phyloP scores from a whole-genome alignment of 495 filamentous ascomycete genomes.

The Trichocladium uniseriatum region DNA sequence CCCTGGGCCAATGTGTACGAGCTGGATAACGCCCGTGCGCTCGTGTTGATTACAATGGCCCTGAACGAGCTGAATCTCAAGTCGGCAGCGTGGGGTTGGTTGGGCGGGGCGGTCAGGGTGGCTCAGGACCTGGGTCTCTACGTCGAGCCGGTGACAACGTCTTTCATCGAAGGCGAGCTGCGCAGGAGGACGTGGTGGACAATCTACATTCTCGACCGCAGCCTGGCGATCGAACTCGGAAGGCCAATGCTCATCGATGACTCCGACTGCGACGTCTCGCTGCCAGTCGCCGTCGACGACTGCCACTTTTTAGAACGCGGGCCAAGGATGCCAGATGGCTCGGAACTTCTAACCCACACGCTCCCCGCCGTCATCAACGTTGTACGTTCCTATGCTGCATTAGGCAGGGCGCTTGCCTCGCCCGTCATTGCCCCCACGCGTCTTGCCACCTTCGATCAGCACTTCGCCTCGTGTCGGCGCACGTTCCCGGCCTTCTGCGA shows the following conservation, averaged over 20 bases:
- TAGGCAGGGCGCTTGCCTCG: constrained; percentile 63
- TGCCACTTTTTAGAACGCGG: constrained; percentile 62
- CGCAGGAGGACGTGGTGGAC: constrained; percentile 89
- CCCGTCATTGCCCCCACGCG: constrained; percentile 57
- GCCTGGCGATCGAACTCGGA: constrained; percentile 73
- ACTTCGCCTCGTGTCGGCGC: constrained; percentile 65
- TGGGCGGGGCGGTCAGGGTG: constrained; percentile 73
- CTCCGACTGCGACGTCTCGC: constrained; percentile 72
- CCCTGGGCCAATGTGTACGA: constrained; percentile 77
- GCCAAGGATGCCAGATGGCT: constrained; percentile 41
- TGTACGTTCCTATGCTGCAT: constrained; percentile 67
- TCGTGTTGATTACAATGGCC: constrained; percentile 68
- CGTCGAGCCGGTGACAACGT: constrained; percentile 62
- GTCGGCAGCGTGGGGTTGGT: constrained; percentile 83
- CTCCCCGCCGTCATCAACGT: constrained; percentile 77
- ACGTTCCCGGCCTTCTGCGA: constrained; percentile 68
- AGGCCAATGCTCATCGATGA: constrained; percentile 81
- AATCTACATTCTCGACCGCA: constrained; percentile 81
- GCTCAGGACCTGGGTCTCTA: constrained; percentile 86
- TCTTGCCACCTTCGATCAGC: constrained; percentile 69
- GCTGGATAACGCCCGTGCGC: constrained; percentile 65
- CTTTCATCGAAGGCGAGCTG: constrained; percentile 78
- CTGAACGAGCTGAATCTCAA: constrained; percentile 81
- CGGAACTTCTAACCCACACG: constrained; percentile 46
- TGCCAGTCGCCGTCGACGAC: constrained; percentile 77